Percentiles rank a stretch among this genome's conserved stretches.
These are phyloP conservation scores for Cladophialophora chaetospira DNA, from an alignment of 2,329 filamentous ascomycete genomes.

Conservation along the genomic window DNA sequence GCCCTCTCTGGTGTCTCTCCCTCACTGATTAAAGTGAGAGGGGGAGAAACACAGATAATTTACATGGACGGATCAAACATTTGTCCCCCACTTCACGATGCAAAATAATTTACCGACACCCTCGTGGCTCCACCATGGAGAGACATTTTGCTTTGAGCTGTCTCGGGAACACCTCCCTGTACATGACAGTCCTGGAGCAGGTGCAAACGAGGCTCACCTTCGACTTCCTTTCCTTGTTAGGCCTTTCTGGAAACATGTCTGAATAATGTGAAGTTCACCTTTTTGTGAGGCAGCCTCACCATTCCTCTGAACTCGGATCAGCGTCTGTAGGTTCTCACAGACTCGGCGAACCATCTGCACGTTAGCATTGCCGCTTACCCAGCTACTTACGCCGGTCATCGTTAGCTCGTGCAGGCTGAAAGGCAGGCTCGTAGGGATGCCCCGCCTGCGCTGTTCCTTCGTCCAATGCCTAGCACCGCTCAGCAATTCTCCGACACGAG, in stretches of 20 bases:
- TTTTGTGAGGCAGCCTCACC: too few species aligned
- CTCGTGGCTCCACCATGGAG: constrained; percentile 12
- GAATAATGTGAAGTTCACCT: too few species aligned
- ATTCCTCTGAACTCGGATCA: too few species aligned
- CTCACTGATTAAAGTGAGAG: too few species aligned
- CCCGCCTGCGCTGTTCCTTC: constrained; percentile 15
- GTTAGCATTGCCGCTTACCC: constrained; percentile 21
- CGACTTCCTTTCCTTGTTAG: constrained; percentile 10
- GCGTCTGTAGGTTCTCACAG: too few species aligned
- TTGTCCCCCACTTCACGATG: constrained; percentile 5
- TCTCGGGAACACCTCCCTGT: too few species aligned
- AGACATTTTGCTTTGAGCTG: constrained; percentile 10
- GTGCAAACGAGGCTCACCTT: background rate
- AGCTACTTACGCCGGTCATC: constrained; percentile 12
- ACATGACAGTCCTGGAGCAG: too few species aligned
- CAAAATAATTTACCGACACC: constrained; percentile 17
- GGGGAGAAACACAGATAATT: background rate
- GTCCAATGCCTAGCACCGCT: constrained; percentile 4
- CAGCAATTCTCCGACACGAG: constrained; percentile 11
- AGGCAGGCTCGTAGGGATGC: constrained; percentile 7
- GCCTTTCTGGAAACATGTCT: background rate
- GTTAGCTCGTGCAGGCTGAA: constrained; percentile 19
- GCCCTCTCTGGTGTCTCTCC: too few species aligned
- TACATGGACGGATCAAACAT: background rate
- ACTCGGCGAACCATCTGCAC: background rate